Conservation (phyloP, 2,329 filamentous ascomycete genomes). For the Trichoderma semiorbis region DNA sequence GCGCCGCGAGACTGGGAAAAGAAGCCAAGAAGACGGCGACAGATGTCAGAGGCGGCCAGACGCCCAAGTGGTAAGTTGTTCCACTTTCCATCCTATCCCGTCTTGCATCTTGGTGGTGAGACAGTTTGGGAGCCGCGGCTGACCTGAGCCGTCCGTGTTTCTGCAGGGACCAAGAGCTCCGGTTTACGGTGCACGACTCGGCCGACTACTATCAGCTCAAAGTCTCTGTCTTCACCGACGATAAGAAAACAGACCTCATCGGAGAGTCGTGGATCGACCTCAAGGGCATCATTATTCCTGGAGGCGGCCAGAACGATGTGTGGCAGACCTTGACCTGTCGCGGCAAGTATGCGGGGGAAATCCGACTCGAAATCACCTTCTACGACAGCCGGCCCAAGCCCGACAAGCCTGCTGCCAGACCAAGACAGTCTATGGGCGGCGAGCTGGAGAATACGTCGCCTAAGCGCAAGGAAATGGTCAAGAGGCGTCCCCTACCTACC, state of each 20-base stretch:
- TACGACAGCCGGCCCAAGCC: constrained; percentile 85
- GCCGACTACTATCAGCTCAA: constrained; percentile 96
- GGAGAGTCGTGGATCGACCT: constrained; percentile 90
- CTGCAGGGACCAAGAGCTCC: constrained; percentile 89
- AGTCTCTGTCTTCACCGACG: constrained; percentile 94
- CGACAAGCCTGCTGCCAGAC: constrained; percentile 63
- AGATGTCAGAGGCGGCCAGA: constrained; percentile 91
- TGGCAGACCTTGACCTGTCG: constrained; percentile 88
- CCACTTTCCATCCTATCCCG: not conserved
- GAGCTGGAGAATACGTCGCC: constrained; percentile 38
- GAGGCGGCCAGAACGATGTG: constrained; percentile 88
- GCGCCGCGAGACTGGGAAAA: constrained; percentile 87
- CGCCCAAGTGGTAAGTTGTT: constrained; percentile 75
- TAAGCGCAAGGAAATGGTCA: constrained; percentile 61
- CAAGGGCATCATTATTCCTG: constrained; percentile 72
- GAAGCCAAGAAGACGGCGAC: constrained; percentile 97
- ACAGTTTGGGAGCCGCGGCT: not conserved
- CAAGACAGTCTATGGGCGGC: constrained; percentile 39
- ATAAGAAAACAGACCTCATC: constrained; percentile 95
- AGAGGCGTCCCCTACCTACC: constrained; percentile 77
- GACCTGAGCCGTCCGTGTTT: not conserved
- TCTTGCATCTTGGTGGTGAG: not conserved
- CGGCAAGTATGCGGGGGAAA: constrained; percentile 93
- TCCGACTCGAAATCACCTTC: constrained; percentile 92
- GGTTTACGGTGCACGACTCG: constrained; percentile 93